Evolutionary conservation across 495 filamentous ascomycete species (phyloP), one percentile per base, ranked within the genome.

Genomic region (Glarea lozoyensis): DNA sequence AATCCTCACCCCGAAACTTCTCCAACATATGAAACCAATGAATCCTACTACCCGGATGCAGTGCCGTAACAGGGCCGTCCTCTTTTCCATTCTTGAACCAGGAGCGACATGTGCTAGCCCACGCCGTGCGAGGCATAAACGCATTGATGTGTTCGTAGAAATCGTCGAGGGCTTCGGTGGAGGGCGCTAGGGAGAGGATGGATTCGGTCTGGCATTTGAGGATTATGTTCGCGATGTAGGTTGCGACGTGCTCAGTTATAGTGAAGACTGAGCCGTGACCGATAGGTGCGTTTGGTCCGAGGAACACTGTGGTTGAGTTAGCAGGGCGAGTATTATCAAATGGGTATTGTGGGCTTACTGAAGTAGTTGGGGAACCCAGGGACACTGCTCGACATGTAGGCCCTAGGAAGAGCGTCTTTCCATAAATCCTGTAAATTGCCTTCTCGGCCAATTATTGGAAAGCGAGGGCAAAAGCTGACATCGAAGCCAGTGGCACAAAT

Each of bases 401-500:
- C 72, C 49, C 75, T 73, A 0, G 80, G 79, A 46, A 72, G 74
- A 1, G 70, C 71, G 7, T 40, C 34, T n/a, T 12, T 43, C 62
- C 70, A 78, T 20, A 67, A 56, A 4, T 68, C 60, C 40, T 66
- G 60, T 17, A 70, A 63, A 35, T 58, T 55, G 9, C 68, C 65
- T 18, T 57, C 73, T 45, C 67, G 50, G 2, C 69, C 67, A 40
- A 64, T 59, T 49, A 83, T 69, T 7, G 75, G 65, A 49, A 82
- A 84, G 1, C 70, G 69, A 0, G 77, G 75, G 2, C 69, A 67
- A 49, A 78, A 69, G 39, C 75, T 66, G 2, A 63, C 55, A 53
- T 84, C 75, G 33, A 80, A 82, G 4, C 82, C 82, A 0, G 82
- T 88, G 2, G 82, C 74, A 54, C 82, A 86, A 50, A 88, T 70